Percentiles rank a stretch among this genome's conserved stretches.
phyloP scores from a whole-genome alignment of 164 flowering plant species.

The Warburgia ugandensis region DNA sequence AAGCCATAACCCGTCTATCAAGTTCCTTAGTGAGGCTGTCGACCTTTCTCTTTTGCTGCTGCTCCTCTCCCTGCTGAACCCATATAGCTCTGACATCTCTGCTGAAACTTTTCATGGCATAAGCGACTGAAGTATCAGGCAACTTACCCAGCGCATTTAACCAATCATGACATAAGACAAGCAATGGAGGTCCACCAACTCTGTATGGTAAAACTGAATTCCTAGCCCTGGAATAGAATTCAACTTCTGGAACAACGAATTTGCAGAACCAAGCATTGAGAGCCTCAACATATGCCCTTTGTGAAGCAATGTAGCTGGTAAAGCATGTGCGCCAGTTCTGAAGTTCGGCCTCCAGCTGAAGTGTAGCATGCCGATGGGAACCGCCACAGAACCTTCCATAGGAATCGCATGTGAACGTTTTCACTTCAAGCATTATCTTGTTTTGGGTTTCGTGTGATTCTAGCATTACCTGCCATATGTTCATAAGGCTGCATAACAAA shows the following conservation, averaged over 20 bases:
- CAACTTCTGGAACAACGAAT: slow-evolving; percentile 68
- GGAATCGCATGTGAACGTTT: slow-evolving; percentile 49
- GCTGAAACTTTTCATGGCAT: slow-evolving; percentile 60
- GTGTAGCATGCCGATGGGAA: slow-evolving; percentile 71
- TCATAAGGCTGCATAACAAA: slow-evolving; percentile 47
- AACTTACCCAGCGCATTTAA: slow-evolving; percentile 44
- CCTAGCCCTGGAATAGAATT: slow-evolving; percentile 43
- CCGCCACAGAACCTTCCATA: slow-evolving; percentile 69
- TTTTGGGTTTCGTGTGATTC: slow-evolving; percentile 88
- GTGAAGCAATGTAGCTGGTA: slow-evolving; percentile 47
- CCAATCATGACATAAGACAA: slow-evolving; percentile 65
- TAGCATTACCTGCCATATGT: slow-evolving; percentile 66
- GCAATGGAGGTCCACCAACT: slow-evolving; percentile 55
- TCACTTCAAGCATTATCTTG: slow-evolving; percentile 67
- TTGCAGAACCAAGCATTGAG: slow-evolving; percentile 78
- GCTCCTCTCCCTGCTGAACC: slow-evolving; percentile 80
- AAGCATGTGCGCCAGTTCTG: slow-evolving; percentile 78
- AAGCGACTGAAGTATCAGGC: slow-evolving; percentile 56
- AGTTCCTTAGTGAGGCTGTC: slow-evolving; percentile 67
- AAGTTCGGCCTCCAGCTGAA: slow-evolving; percentile 77
- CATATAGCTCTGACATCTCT: slow-evolving; percentile 70
- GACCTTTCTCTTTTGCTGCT: slow-evolving; percentile 74
- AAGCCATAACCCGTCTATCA: slow-evolving; percentile 45
- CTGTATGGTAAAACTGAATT: slow-evolving; percentile 31
- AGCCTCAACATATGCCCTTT: slow-evolving; percentile 60